phyloP scores from a whole-genome alignment of 495 filamentous ascomycete species.

The Aspergillus taichungensis region DNA sequence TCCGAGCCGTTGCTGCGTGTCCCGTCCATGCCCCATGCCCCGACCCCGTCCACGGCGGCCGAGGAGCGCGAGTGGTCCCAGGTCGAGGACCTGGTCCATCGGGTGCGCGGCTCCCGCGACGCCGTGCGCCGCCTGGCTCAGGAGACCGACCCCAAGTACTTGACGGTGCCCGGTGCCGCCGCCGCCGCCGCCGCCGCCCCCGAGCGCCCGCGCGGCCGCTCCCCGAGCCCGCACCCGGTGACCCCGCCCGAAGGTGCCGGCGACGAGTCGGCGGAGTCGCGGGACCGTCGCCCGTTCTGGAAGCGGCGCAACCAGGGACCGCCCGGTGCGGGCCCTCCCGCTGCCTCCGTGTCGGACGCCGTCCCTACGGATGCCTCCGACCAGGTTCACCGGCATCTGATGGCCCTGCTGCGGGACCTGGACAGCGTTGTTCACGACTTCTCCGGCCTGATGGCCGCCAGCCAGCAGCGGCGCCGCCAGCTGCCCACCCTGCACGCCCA shows the following conservation, averaged over 20 bases:
- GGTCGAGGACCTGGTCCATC: conserved; percentile 72
- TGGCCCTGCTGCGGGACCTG: conserved; percentile 70
- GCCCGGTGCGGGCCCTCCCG: background rate
- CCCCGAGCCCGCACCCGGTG: conserved; percentile 29
- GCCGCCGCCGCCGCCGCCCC: too few relatives aligned
- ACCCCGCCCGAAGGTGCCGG: conserved; percentile 9
- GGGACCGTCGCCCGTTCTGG: conserved; percentile 63
- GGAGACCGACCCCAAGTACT: conserved; percentile 64
- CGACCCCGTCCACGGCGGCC: conserved; percentile 23
- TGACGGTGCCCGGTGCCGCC: conserved; percentile 16
- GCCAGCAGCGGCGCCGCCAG: conserved; percentile 67
- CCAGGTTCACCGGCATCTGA: conserved; percentile 66
- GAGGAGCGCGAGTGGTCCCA: conserved; percentile 80
- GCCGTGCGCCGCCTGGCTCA: conserved; percentile 75
- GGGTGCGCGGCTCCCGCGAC: conserved; percentile 81
- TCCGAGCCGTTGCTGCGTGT: conserved; percentile 23
- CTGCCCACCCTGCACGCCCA: conserved; percentile 40
- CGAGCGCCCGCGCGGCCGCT: conserved; percentile 26
- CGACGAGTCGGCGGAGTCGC: conserved; percentile 29
- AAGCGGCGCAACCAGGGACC: conserved; percentile 67
- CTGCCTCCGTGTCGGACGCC: conserved; percentile 39
- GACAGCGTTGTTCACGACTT: conserved; percentile 79
- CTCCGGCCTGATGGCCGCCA: conserved; percentile 61
- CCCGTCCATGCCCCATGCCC: conserved; percentile 16
- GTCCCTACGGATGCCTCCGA: conserved; percentile 14